A percentile compares a stretch with the other conserved stretches of the same genome.
phyloP scores from a whole-genome alignment of 2,329 filamentous ascomycete genomes.

The Albifimbria verrucaria region DNA sequence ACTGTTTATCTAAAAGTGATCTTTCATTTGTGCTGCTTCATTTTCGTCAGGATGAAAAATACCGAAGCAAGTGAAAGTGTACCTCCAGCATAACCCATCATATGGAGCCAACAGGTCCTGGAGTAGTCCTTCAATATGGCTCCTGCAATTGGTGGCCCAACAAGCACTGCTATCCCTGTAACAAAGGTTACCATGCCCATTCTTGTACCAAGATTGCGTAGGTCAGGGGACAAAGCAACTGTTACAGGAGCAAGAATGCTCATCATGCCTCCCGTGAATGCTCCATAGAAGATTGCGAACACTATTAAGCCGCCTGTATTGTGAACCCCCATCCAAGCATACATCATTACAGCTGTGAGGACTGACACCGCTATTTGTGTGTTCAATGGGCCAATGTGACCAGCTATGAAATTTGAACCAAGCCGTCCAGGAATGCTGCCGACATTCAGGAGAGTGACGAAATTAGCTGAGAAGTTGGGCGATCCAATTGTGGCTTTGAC shows the following conservation, averaged over 20 bases:
- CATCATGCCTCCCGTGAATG: conserved; percentile 42
- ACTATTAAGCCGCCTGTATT: conserved; percentile 32
- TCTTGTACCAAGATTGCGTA: conserved; percentile 29
- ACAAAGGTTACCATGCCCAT: conserved; percentile 31
- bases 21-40: too few species aligned
- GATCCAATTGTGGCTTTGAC: conserved; percentile 36
- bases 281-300: conserved; percentile 42
- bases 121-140: too few species aligned
- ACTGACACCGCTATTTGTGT: conserved; percentile 29
- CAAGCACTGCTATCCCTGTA: conserved; percentile 43
- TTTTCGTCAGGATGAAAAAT: too few species aligned
- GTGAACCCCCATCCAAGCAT: conserved; percentile 36
- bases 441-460: conserved; percentile 42
- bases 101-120: too few species aligned
- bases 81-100: too few species aligned
- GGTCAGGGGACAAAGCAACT: conserved; percentile 31
- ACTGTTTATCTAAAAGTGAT: too few species aligned
- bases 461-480: conserved; percentile 33
- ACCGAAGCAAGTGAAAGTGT: too few species aligned
- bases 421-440: conserved; percentile 44
- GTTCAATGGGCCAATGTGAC: conserved; percentile 37
- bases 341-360: conserved; percentile 31
- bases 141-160: conserved; percentile 43
- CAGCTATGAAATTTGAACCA: conserved; percentile 41
- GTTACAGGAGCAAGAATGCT: conserved; percentile 39